These are phyloP conservation scores for Spinacia oleracea DNA, from an alignment of 179 eudicot species.

Conservation along the genomic window DNA sequence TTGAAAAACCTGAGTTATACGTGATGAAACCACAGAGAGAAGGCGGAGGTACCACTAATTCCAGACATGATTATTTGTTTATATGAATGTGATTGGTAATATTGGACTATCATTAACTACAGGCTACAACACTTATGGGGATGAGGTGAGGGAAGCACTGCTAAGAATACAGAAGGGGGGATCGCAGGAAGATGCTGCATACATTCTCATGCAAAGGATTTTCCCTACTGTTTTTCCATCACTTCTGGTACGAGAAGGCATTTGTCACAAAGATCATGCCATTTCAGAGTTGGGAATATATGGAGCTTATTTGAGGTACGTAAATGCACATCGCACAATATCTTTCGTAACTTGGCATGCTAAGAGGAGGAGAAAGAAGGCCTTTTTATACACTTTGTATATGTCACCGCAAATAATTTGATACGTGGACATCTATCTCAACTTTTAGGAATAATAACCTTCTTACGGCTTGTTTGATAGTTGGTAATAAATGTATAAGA, in stretches of 20 bases:
- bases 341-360: neutral
- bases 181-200: slow-evolving; percentile 77
- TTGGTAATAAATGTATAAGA: neutral
- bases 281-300: slow-evolving; percentile 90
- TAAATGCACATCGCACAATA: slow-evolving; percentile 8
- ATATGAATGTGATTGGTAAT: slow-evolving; percentile 2
- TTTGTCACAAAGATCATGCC: slow-evolving; percentile 66
- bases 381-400: no score
- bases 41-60: slow-evolving; percentile 79
- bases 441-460: neutral
- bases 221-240: slow-evolving; percentile 69
- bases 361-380: no score
- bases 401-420: no score
- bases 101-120: slow-evolving; percentile 7
- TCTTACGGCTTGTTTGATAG: neutral
- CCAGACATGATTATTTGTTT: slow-evolving; percentile 12
- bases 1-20: slow-evolving; percentile 70
- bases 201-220: slow-evolving; percentile 97
- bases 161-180: slow-evolving; percentile 63
- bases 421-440: neutral
- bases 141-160: slow-evolving; percentile 66
- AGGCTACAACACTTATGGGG: slow-evolving; percentile 93
- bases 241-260: slow-evolving; percentile 70
- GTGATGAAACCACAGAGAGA: slow-evolving; percentile 99
- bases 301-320: slow-evolving; percentile 78